These are phyloP conservation scores for thale cress (Arabidopsis thaliana) DNA, from an alignment of 345 rosid genomes.

Conservation along the genomic window DNA sequence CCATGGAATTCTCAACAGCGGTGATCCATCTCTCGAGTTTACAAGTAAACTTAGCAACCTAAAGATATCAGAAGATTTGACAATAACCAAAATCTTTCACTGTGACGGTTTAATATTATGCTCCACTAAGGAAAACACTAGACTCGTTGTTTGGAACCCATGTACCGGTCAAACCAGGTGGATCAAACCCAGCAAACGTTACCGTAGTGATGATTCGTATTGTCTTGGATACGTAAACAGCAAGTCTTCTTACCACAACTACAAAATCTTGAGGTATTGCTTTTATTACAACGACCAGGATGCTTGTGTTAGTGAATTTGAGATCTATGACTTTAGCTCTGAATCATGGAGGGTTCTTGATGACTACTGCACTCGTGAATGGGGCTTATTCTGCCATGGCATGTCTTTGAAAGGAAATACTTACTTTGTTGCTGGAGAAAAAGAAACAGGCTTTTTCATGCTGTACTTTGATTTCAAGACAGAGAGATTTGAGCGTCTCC, in stretches of 20 bases:
- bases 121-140: neutral
- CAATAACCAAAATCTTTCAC: neutral
- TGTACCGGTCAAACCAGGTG: neutral
- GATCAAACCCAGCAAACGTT: neutral
- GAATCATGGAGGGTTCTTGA: constrained; percentile 19
- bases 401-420: constrained; percentile 5
- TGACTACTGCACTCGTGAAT: no score
- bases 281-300: neutral
- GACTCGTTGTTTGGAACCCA: neutral
- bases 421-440: neutral
- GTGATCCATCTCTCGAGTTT: neutral
- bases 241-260: neutral
- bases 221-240: neutral
- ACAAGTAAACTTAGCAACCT: neutral
- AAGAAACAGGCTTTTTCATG: neutral
- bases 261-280: constrained; percentile 10
- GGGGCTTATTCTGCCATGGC: neutral
- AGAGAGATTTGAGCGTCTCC: neutral
- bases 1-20: neutral
- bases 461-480: neutral
- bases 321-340: neutral
- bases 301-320: neutral
- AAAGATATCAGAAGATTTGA: neutral
- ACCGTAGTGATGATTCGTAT: neutral
- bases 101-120: constrained; percentile 6